A percentile compares a stretch with the other conserved stretches of the same genome.
These are phyloP conservation scores for Paracamarosporium sp. DNA, from an alignment of 2,329 filamentous ascomycete genomes.

Conservation along the genomic window DNA sequence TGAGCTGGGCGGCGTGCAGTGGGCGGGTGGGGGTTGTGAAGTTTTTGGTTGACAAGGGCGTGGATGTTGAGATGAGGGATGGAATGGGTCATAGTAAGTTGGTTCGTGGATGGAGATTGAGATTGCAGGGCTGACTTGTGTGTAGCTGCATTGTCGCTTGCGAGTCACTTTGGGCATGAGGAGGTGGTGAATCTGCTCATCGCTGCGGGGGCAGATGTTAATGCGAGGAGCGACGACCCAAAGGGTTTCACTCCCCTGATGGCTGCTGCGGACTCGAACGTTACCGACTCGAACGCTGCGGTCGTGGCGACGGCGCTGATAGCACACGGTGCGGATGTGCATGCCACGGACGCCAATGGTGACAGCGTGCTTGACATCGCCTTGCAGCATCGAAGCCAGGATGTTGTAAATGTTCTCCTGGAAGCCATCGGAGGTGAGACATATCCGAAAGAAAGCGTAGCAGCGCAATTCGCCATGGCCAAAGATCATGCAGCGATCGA, in stretches of 20 bases:
- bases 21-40: conserved; percentile 14
- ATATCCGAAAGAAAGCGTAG: conserved; percentile 24
- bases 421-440: conserved; percentile 20
- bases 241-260: conserved; percentile 19
- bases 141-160: conserved; percentile 21
- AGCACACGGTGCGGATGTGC: conserved; percentile 16
- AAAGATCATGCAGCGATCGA: conserved; percentile 12
- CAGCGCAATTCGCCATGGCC: conserved; percentile 26
- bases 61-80: conserved; percentile 19
- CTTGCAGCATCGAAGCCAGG: conserved; percentile 13
- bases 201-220: conserved; percentile 23
- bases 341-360: not conserved
- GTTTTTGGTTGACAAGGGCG: conserved; percentile 20
- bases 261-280: conserved; percentile 19
- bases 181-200: conserved; percentile 24
- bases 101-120: not conserved
- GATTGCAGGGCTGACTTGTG: conserved; percentile 1
- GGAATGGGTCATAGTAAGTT: conserved; percentile 19
- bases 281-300: conserved; percentile 9
- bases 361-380: conserved; percentile 21
- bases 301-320: conserved; percentile 21
- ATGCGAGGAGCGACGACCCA: conserved; percentile 12
- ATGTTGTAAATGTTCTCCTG: conserved; percentile 20
- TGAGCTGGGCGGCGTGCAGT: conserved; percentile 23
- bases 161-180: conserved; percentile 19